phyloP scores from a whole-genome alignment of 2,329 filamentous ascomycete genomes.

The Ceratocystis eucalypticola region DNA sequence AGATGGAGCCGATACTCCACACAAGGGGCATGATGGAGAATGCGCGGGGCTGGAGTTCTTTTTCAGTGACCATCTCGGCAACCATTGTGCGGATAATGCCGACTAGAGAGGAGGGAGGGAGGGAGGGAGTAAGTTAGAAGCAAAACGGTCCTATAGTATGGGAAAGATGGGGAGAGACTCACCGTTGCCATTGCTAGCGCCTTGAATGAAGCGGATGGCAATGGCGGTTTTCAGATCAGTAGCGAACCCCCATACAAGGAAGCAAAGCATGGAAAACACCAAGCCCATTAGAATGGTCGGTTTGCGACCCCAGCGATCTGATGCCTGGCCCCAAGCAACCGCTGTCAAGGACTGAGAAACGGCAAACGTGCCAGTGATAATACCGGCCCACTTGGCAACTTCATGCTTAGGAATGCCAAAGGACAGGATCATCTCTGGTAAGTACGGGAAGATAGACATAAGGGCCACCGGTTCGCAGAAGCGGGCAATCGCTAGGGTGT shows the following conservation, averaged over 20 bases:
- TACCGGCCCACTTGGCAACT: constrained; percentile 68
- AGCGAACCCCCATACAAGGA: constrained; percentile 72
- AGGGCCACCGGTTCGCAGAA: constrained; percentile 63
- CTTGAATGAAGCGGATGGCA: constrained; percentile 59
- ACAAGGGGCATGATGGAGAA: constrained; percentile 88
- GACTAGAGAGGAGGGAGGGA: constrained; percentile 33
- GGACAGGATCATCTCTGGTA: constrained; percentile 71
- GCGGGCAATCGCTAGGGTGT: constrained; percentile 51
- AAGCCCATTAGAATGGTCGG: constrained; percentile 63
- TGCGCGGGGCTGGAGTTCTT: constrained; percentile 70
- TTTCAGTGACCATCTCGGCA: constrained; percentile 81
- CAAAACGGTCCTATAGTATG: not conserved
- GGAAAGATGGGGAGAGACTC: constrained; percentile 20
- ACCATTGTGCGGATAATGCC: constrained; percentile 87
- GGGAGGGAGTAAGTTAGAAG: not conserved
- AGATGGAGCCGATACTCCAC: constrained; percentile 76
- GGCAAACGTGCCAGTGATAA: constrained; percentile 60
- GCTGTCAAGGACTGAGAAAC: constrained; percentile 58
- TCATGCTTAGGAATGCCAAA: constrained; percentile 59
- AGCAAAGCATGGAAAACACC: constrained; percentile 66
- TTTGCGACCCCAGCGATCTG: constrained; percentile 71
- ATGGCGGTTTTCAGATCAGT: constrained; percentile 70
- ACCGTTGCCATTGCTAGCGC: constrained; percentile 76
- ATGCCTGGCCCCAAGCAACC: constrained; percentile 61
- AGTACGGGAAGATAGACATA: constrained; percentile 56